Percentiles rank a stretch among this genome's conserved stretches.
phyloP scores from a whole-genome alignment of 2,329 filamentous ascomycete genomes.

The Stachybotrys echinatus region DNA sequence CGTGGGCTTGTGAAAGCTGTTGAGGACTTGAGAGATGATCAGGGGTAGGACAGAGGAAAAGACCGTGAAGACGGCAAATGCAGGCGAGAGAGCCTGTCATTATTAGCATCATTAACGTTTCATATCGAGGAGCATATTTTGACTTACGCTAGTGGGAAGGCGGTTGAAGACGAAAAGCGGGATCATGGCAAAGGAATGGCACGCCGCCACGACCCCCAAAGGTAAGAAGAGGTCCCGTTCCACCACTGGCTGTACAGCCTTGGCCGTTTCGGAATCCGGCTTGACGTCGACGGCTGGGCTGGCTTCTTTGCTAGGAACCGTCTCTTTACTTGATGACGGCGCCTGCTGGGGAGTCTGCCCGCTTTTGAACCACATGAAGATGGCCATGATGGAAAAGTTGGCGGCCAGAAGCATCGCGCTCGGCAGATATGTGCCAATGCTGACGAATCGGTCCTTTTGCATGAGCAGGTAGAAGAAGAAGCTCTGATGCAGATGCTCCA shows the following conservation, averaged over 20 bases:
- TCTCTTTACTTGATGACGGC: conserved; percentile 2
- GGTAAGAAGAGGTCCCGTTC: conserved; percentile 70
- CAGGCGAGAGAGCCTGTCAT: conserved; percentile 49
- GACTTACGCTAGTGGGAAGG: conserved; percentile 56
- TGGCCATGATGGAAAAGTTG: conserved; percentile 93
- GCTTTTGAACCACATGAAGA: conserved; percentile 88
- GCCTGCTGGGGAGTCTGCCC: conserved; percentile 44
- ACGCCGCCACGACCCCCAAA: conserved; percentile 63
- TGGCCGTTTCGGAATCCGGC: conserved; percentile 21
- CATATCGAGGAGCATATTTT: neutral
- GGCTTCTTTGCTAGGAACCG: conserved; percentile 7
- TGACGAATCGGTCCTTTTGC: conserved; percentile 88
- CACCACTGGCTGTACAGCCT: conserved; percentile 19
- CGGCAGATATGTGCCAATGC: conserved; percentile 94
- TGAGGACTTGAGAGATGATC: conserved; percentile 50
- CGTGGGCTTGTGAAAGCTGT: conserved; percentile 46
- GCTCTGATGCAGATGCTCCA: conserved; percentile 96
- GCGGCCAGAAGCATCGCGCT: conserved; percentile 95
- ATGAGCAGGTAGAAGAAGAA: conserved; percentile 99
- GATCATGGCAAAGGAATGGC: conserved; percentile 72
- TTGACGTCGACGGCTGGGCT: conserved; percentile 14
- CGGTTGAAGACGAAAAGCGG: conserved; percentile 87
- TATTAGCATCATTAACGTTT: conserved; percentile 4
- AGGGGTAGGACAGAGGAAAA: conserved; percentile 53
- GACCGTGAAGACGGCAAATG: conserved; percentile 54